These are phyloP conservation scores for Zizania palustris DNA, from an alignment of 202 grass and related monocot species.

Conservation along the genomic window DNA sequence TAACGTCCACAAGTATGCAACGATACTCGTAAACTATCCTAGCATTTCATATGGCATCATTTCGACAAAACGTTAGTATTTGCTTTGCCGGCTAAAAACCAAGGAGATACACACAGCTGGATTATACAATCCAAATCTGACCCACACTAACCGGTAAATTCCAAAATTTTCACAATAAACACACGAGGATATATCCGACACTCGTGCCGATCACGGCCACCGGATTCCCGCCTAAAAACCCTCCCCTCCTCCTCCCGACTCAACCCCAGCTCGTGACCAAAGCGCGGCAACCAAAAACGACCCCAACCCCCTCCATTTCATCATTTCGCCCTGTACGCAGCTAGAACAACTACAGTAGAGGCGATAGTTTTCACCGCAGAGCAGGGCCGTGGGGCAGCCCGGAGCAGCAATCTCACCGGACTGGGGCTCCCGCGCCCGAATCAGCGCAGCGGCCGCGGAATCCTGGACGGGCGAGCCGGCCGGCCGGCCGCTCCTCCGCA, in stretches of 20 bases:
- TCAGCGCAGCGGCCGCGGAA: constrained; percentile 48
- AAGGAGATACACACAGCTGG: background rate
- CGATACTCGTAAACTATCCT: background rate
- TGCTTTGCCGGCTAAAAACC: background rate
- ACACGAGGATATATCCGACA: background rate
- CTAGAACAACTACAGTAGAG: background rate
- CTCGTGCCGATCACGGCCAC: constrained; percentile 4
- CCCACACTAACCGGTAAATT: background rate
- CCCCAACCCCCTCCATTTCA: constrained; percentile 9
- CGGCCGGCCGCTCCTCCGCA: background rate
- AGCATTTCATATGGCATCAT: background rate
- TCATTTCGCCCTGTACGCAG: background rate
- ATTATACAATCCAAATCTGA: constrained; percentile 10
- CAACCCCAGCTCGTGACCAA: background rate
- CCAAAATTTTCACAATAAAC: background rate
- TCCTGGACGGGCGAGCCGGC: constrained; percentile 39
- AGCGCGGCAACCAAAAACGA: background rate
- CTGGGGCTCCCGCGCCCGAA: constrained; percentile 40
- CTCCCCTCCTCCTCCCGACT: background rate
- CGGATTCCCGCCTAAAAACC: constrained; percentile 20
- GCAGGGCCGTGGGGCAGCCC: background rate
- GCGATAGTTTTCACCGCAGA: background rate
- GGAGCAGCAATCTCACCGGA: constrained; percentile 31
- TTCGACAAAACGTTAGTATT: background rate
- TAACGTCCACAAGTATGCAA: background rate